Evolutionary conservation across 768 basidiomycete genomes (phyloP), one percentile per base, ranked within the genome.

Genomic region (Lentinula sp.): DNA sequence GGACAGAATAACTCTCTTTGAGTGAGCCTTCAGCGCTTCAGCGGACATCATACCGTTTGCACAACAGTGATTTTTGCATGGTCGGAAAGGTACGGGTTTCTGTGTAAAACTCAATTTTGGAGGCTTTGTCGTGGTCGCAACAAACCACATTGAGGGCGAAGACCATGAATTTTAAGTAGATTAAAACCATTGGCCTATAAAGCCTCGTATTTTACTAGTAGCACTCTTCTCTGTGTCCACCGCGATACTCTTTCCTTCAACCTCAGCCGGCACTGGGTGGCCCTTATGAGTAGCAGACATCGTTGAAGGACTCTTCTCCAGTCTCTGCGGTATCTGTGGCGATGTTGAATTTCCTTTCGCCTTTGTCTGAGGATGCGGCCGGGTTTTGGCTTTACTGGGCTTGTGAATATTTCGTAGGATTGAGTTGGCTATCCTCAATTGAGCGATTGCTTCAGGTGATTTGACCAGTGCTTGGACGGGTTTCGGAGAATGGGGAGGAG

Each of bases 161-260:
- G 28, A 28, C 28, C 0, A 28, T 28, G 28, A 28, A 28, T 28
- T 39, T 39, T 13, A 8, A 39, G 7, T 49, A 5, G 4, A 51
- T 34, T 15, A 59, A 32, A 59, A 59, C 45, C 43, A 59, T 4
- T 59, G 48, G 37, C 57, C 57, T n/a, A 59, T 50, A 39, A 59
- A 59, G 1, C 45, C 31, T 49, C 34, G 31, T 35, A 59, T 10
- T 40, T 28, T 59, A 32, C 45, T 23, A 37, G 57, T 48, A 48
- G 23, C n/a, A 11, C 28, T 42, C 18, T 23, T 23, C 37, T 39
- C 35, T 21, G 54, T 56, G 6, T 35, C n/a, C 13, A 3, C 35
- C 5, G 54, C 10, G 28, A 28, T 3, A 28, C 28, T 28, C 15
- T 51, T 18, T n/a, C 32, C 50, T 8, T 56, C 1, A 4, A 23